A percentile compares a stretch with the other conserved stretches of the same genome.
These are phyloP conservation scores for Santalum album DNA, from an alignment of 164 flowering plant species.

Conservation along the genomic window DNA sequence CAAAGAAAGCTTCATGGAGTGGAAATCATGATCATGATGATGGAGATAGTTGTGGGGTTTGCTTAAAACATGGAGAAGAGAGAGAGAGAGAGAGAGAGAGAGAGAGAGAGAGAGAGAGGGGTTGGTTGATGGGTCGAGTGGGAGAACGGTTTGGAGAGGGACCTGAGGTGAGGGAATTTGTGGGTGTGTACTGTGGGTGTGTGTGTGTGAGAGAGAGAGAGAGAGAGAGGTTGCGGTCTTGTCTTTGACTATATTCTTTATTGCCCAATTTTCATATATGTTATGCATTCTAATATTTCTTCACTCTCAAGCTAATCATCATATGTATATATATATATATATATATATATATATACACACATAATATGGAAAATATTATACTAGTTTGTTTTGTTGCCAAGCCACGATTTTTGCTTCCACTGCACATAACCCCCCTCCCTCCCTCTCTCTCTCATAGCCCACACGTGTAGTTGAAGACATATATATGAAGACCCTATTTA, in stretches of 20 bases:
- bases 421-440: constrained; percentile 29
- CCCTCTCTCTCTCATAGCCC: constrained; percentile 5
- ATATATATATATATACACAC: neutral
- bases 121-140: constrained; percentile 6
- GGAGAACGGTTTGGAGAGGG: constrained; percentile 6
- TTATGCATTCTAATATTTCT: neutral
- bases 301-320: constrained; percentile 4
- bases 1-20: constrained; percentile 4
- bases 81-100: constrained; percentile 12
- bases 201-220: neutral
- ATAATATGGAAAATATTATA: constrained; percentile 1
- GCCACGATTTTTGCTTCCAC: constrained; percentile 38
- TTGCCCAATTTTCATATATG: neutral
- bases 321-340: neutral
- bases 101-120: constrained; percentile 7
- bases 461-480: constrained; percentile 39
- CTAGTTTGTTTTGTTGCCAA: constrained; percentile 23
- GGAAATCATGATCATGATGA: constrained; percentile 5
- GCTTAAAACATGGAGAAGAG: constrained; percentile 11
- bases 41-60: constrained; percentile 5
- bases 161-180: neutral
- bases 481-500: neutral
- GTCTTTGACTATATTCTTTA: constrained; percentile 2
- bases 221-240: constrained; percentile 12
- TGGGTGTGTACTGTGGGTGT: too few species aligned